Evolutionary conservation across 768 basidiomycete genomes (phyloP).

Genomic region (Pholiota microspora): DNA sequence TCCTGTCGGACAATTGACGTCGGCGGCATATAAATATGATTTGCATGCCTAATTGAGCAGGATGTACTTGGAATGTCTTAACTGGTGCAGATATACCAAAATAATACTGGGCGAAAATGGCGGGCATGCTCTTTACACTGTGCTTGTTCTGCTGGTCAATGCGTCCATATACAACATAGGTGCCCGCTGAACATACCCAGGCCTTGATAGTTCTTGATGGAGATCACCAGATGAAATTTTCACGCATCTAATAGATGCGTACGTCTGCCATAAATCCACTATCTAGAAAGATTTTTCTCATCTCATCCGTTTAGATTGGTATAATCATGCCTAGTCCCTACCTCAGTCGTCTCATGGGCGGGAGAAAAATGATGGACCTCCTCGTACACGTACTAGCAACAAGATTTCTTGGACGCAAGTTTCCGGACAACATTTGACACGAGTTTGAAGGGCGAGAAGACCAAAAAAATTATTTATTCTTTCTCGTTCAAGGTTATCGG

Average conservation of each 20-base stretch:
- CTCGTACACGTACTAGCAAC: neutral
- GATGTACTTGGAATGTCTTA: slow-evolving; percentile 10
- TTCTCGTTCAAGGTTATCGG: neutral
- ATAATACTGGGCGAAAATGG: slow-evolving; percentile 13
- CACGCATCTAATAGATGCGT: neutral
- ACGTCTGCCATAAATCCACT: neutral
- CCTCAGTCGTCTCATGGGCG: neutral
- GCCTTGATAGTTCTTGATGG: neutral
- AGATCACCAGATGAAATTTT: neutral
- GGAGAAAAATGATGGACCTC: neutral
- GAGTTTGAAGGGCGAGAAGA: neutral
- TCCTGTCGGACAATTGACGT: slow-evolving; percentile 20
- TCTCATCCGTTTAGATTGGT: neutral
- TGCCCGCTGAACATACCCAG: neutral
- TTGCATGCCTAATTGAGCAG: slow-evolving; percentile 11
- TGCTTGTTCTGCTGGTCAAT: neutral
- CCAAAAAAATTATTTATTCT: neutral
- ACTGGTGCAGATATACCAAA: neutral
- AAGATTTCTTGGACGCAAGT: neutral
- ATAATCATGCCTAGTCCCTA: neutral
- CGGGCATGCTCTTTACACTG: neutral
- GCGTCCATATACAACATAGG: neutral
- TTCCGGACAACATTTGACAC: neutral
- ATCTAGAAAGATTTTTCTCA: neutral
- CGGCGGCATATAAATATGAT: slow-evolving; percentile 14